Conservation (phyloP, 768 basidiomycete species). For the Phlegmacium glaucopus region DNA sequence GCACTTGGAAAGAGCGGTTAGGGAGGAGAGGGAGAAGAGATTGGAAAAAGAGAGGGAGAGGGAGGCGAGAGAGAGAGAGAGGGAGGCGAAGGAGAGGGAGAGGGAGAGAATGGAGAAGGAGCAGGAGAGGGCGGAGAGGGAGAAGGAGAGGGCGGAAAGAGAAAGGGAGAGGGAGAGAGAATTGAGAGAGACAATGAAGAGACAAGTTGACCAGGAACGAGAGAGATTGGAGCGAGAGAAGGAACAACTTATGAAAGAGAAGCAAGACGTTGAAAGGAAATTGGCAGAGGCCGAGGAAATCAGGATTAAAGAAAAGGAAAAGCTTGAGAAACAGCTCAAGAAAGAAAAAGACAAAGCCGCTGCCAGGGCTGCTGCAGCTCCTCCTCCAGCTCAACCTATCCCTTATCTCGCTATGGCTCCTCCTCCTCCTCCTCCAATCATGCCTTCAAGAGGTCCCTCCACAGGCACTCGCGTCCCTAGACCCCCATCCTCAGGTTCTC, state of each 20-base stretch:
- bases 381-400: slow-evolving; percentile 11
- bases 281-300: background rate
- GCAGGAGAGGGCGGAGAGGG: slow-evolving; percentile 1
- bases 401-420: slow-evolving; percentile 22
- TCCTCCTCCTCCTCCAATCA: slow-evolving; percentile 19
- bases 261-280: slow-evolving; percentile 7
- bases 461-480: slow-evolving; percentile 8
- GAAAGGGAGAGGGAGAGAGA: slow-evolving; percentile 4
- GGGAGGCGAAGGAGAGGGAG: slow-evolving; percentile 6
- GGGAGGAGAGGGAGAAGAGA: background rate
- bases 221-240: slow-evolving; percentile 4
- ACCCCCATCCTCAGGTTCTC: slow-evolving; percentile 13
- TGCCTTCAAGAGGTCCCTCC: background rate
- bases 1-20: slow-evolving; percentile 1
- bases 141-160: background rate
- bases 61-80: background rate
- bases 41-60: slow-evolving; percentile 5
- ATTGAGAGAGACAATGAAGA: slow-evolving; percentile 5
- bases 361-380: slow-evolving; percentile 9
- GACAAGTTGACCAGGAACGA: slow-evolving; percentile 4
- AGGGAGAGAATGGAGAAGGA: slow-evolving; percentile 7
- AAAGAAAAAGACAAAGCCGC: too few species aligned
- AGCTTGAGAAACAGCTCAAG: too few species aligned
- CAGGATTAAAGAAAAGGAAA: too few species aligned
- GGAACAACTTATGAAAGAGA: slow-evolving; percentile 5